Evolutionary conservation across 495 filamentous ascomycete genomes (phyloP).

Genomic region (Diplogelasinospora grovesii): DNA sequence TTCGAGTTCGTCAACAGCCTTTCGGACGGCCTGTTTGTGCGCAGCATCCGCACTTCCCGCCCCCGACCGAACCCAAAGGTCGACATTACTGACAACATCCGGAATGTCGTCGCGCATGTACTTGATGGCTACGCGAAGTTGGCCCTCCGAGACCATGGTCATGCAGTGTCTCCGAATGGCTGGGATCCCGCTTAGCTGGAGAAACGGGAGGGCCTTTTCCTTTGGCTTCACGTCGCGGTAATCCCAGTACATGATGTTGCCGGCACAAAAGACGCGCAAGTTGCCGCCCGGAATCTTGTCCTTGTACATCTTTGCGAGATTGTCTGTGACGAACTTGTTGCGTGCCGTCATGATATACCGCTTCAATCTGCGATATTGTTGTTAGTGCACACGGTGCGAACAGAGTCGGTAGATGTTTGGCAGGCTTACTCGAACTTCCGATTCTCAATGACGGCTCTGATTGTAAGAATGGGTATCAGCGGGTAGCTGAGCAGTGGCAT

Average conservation of each 20-base stretch:
- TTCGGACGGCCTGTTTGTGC: constrained; percentile 16
- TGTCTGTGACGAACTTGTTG: constrained; percentile 20
- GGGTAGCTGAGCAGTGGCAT: no score
- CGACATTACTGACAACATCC: constrained; percentile 24
- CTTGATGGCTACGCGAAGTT: constrained; percentile 20
- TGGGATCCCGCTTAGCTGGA: constrained; percentile 32
- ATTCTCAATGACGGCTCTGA: not conserved
- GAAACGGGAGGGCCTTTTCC: constrained; percentile 14
- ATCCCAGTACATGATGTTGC: constrained; percentile 32
- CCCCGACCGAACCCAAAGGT: constrained; percentile 36
- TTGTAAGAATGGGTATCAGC: no score
- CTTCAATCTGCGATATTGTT: constrained; percentile 15
- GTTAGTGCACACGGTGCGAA: not conserved
- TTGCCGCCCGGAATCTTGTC: constrained; percentile 8
- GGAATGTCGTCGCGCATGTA: constrained; percentile 30
- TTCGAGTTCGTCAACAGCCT: constrained; percentile 7
- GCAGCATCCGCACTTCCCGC: constrained; percentile 25
- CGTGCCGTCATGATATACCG: constrained; percentile 25
- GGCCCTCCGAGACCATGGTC: constrained; percentile 30
- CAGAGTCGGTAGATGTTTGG: no score
- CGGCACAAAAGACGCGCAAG: constrained; percentile 31
- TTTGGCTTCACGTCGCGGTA: constrained; percentile 17
- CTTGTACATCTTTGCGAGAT: constrained; percentile 20
- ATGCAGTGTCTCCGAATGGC: constrained; percentile 28
- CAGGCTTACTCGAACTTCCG: constrained; percentile 8